Evolutionary conservation across 768 basidiomycete genomes (phyloP), one percentile per base, ranked within the genome.

Genomic region (Russula sp.): DNA sequence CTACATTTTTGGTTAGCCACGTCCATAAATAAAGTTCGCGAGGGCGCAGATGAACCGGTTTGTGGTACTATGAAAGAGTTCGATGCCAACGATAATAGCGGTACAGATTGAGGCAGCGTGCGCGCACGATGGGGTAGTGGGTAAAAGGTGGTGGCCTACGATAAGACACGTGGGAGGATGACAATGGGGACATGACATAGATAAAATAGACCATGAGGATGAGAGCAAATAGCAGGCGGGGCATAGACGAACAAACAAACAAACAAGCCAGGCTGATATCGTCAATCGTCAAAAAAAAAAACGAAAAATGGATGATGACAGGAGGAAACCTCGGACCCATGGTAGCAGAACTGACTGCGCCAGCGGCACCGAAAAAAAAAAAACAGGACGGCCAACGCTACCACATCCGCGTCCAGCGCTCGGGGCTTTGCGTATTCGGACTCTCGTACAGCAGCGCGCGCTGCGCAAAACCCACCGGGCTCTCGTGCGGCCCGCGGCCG

Each of bases 371-470:
- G 27, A 27, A 27, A 27, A 27, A 27, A 27, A 27, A 27, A 27
- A 27, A 27, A 27, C 2, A 27, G 27, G 27, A 27, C 27, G 27
- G 27, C 35, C 13, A 42, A 22, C 37, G 50, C 61, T 64, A 73
- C 71, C 71, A 74, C 50, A 65, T 67, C 7, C 69, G 66, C 39
- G 77, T 74, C 71, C 80, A 80, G 68, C 80, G 79, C 20, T 79
- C 80, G 1, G 86, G 85, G 68, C 84, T 85, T 39, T 78, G 68
- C 63, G 79, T 64, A 53, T 81, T 84, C n/a, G 89, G 89, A 71
- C 88, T 90, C 66, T 89, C 85, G 67, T 89, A 91, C 68, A 91
- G 69, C 66, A 87, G 69, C 40, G 80, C 79, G 34, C 77, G 77
- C 79, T 66, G 68, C 62, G 84, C 89, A 71, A 83, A 91, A 1